Percentiles rank a stretch among this genome's conserved stretches.
Evolutionary conservation across 2,329 filamentous ascomycete genomes (phyloP).

Genomic region (Penicillium sp.): DNA sequence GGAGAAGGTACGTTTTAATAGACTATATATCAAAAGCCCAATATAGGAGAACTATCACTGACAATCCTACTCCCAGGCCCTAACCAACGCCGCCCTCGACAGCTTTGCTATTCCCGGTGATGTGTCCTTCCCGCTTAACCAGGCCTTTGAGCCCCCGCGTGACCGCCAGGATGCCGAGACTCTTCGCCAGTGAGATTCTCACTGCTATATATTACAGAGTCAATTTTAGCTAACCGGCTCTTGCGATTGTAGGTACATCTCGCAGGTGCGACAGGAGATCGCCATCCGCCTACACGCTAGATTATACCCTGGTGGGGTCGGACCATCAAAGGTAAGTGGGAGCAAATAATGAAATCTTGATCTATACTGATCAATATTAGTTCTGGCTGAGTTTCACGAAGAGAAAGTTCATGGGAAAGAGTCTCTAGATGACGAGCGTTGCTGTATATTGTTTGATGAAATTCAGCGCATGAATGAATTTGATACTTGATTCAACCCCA

Average conservation of each 20-base stretch:
- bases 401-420: slow-evolving; percentile 99
- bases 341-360: background rate
- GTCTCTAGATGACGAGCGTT: slow-evolving; percentile 53
- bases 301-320: slow-evolving; percentile 74
- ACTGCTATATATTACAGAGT: background rate
- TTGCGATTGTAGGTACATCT: slow-evolving; percentile 53
- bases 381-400: slow-evolving; percentile 99
- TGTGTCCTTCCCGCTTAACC: slow-evolving; percentile 87
- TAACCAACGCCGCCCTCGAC: slow-evolving; percentile 88
- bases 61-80: slow-evolving; percentile 58
- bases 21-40: no score
- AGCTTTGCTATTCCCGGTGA: slow-evolving; percentile 95
- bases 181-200: slow-evolving; percentile 68
- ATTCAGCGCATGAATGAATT: slow-evolving; percentile 26
- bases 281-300: slow-evolving; percentile 77
- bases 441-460: slow-evolving; percentile 28
- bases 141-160: slow-evolving; percentile 87
- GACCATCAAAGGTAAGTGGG: slow-evolving; percentile 59
- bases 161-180: slow-evolving; percentile 88
- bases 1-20: slow-evolving; percentile 53
- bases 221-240: slow-evolving; percentile 1
- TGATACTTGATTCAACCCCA: slow-evolving; percentile 8
- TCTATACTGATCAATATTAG: slow-evolving; percentile 48
- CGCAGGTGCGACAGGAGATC: slow-evolving; percentile 90
- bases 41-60: background rate